These are phyloP conservation scores for Chimonanthus salicifolius DNA, from an alignment of 164 flowering plant species.

Conservation along the genomic window DNA sequence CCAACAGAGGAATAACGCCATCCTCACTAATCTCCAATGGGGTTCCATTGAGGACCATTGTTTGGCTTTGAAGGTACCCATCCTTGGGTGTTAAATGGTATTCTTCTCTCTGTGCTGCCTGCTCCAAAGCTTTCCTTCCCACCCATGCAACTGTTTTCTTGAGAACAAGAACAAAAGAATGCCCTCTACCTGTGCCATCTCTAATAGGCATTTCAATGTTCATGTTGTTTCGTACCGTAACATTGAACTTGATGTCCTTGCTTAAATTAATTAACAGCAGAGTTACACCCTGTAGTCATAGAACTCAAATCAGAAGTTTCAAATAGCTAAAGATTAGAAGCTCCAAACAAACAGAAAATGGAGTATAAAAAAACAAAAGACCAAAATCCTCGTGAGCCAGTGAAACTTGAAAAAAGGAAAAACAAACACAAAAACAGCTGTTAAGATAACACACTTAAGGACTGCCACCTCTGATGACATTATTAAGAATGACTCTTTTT, in stretches of 20 bases:
- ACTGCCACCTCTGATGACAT: no score
- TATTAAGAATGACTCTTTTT: no score
- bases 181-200: conserved; percentile 11
- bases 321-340: no score
- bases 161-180: conserved; percentile 30
- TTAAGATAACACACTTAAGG: no score
- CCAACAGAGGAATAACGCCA: conserved; percentile 54
- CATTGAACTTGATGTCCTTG: conserved; percentile 46
- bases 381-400: no score
- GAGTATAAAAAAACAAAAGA: no score
- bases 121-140: conserved; percentile 46
- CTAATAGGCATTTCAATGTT: conserved; percentile 13
- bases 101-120: conserved; percentile 23
- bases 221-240: conserved; percentile 27
- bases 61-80: conserved; percentile 63
- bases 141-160: conserved; percentile 58
- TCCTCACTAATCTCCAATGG: conserved; percentile 42
- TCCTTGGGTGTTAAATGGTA: conserved; percentile 58
- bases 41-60: conserved; percentile 59
- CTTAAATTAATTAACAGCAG: conserved; percentile 73
- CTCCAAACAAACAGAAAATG: no score
- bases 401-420: no score
- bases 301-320: no score
- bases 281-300: conserved; percentile 39
- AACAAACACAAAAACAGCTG: no score